These are phyloP conservation scores for Leccinum pseudoinsigne DNA, from an alignment of 1,284 basidiomycete genomes.

Conservation along the genomic window DNA sequence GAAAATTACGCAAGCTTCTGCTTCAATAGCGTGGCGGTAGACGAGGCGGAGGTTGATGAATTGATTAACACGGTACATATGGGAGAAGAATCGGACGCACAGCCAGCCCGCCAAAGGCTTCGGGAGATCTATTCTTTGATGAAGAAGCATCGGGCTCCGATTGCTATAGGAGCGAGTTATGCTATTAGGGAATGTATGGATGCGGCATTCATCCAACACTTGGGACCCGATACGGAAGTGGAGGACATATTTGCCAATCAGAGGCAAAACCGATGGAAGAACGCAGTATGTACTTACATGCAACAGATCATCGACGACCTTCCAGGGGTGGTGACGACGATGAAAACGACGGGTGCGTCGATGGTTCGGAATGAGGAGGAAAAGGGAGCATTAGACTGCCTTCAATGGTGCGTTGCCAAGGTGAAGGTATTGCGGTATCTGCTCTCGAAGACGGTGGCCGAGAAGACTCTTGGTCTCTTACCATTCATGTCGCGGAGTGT, in stretches of 20 bases:
- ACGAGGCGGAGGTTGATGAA: background rate
- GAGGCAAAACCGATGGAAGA: background rate
- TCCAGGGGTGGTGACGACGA: background rate
- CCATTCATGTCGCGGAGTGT: background rate
- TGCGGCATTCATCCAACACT: background rate
- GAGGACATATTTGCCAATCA: background rate
- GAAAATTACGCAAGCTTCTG: background rate
- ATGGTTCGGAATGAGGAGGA: background rate
- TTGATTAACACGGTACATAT: background rate
- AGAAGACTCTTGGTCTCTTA: background rate
- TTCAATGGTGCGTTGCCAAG: background rate
- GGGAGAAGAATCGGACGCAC: background rate
- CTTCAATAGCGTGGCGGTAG: background rate
- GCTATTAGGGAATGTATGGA: background rate
- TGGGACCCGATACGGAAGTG: background rate
- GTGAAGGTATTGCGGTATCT: background rate
- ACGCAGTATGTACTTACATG: background rate
- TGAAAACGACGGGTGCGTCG: background rate
- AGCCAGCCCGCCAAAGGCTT: accelerated
- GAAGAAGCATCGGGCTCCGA: background rate
- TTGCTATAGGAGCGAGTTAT: background rate
- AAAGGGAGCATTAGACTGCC: background rate
- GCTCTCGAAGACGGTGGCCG: background rate
- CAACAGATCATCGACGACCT: background rate
- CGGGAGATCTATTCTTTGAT: background rate